Conservation (phyloP, 345 rosid genomes). For the Gossypium anomalum region DNA sequence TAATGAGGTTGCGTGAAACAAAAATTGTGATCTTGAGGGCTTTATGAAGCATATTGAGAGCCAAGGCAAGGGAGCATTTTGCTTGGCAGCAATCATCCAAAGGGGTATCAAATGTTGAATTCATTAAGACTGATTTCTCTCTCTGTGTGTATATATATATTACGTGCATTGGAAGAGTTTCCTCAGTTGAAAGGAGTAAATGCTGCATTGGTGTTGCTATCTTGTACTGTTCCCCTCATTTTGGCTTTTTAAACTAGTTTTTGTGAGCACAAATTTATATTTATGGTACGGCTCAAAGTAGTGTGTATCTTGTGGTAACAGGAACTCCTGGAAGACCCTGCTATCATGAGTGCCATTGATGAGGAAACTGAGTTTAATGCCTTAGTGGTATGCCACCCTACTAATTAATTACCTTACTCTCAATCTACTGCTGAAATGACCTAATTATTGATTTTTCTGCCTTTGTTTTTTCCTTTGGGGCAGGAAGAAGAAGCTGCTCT, state of each 20-base stretch:
- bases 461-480: not conserved
- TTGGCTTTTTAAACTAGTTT: too few species aligned
- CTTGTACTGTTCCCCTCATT: too few species aligned
- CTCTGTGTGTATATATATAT: too few species aligned
- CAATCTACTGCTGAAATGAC: slow-evolving; percentile 12
- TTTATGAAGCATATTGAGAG: slow-evolving; percentile 7
- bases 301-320: slow-evolving; percentile 24
- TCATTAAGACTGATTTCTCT: too few species aligned
- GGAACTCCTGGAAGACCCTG: slow-evolving; percentile 90
- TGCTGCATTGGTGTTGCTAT: too few species aligned
- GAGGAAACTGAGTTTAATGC: slow-evolving; percentile 94
- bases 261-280: not conserved
- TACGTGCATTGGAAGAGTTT: too few species aligned
- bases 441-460: not conserved
- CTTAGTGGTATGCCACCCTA: slow-evolving; percentile 58
- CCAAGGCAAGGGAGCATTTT: not conserved
- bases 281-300: not conserved
- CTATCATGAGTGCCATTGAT: slow-evolving; percentile 65
- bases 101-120: too few species aligned
- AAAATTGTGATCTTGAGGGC: slow-evolving; percentile 8
- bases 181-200: too few species aligned
- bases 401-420: not conserved
- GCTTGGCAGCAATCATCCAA: too few species aligned
- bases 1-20: not conserved
- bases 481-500: slow-evolving; percentile 96